Evolutionary conservation across 2,329 filamentous ascomycete genomes (phyloP).

Genomic region (Microthyrium microscopicum): DNA sequence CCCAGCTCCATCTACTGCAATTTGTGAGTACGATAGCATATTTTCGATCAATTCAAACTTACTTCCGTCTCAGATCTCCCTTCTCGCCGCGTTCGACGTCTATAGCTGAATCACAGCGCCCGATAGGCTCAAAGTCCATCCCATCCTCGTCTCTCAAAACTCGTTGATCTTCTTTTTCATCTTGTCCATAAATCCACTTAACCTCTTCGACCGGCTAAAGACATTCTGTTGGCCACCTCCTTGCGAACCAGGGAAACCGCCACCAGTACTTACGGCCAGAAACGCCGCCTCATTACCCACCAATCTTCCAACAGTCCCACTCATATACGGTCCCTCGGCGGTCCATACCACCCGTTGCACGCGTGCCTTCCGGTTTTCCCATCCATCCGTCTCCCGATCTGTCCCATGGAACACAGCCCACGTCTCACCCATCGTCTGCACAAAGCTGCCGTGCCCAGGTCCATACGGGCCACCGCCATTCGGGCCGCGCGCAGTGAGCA

Average conservation of each 20-base stretch:
- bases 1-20: too few species aligned
- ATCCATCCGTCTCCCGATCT: conserved; percentile 26
- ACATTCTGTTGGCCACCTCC: too few species aligned
- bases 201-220: too few species aligned
- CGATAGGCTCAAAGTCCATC: too few species aligned
- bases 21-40: too few species aligned
- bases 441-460: conserved; percentile 29
- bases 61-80: too few species aligned
- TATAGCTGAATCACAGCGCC: too few species aligned
- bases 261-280: not conserved
- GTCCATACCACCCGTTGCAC: conserved; percentile 25
- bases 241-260: not conserved
- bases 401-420: conserved; percentile 30
- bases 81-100: too few species aligned
- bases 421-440: conserved; percentile 21
- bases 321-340: conserved; percentile 25
- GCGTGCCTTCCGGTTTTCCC: conserved; percentile 27
- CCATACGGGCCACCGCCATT: conserved; percentile 25
- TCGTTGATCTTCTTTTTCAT: too few species aligned
- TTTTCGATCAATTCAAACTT: too few species aligned
- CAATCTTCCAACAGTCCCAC: conserved; percentile 13
- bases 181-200: too few species aligned
- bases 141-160: too few species aligned
- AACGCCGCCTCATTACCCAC: conserved; percentile 2
- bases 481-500: conserved; percentile 21